Conservation (phyloP, 768 basidiomycete genomes). For the Leccinum variicolor region DNA sequence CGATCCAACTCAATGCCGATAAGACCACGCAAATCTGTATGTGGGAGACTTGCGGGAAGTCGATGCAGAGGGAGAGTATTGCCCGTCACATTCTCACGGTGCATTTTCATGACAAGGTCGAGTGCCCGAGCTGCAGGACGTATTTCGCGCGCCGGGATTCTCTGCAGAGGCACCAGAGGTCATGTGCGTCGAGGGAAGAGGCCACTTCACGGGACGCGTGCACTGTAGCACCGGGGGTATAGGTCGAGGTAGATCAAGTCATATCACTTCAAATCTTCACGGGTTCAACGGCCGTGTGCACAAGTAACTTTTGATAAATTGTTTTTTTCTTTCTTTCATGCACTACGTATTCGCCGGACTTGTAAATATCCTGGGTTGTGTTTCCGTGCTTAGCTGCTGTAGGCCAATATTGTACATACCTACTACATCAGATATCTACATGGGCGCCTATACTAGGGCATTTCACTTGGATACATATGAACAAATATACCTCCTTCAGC, state of each 20-base stretch:
- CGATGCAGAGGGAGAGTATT: conserved; percentile 26
- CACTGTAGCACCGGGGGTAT: background rate
- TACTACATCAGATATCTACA: background rate
- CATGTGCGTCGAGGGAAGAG: conserved; percentile 5
- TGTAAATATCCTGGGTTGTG: too few relatives aligned
- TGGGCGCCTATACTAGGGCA: background rate
- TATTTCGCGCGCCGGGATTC: conserved; percentile 26
- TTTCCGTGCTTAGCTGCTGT: background rate
- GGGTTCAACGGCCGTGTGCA: too few relatives aligned
- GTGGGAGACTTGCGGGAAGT: conserved; percentile 16
- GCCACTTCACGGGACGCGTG: background rate
- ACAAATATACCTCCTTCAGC: background rate
- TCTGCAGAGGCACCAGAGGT: conserved; percentile 20
- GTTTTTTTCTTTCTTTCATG: background rate
- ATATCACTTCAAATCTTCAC: too few relatives aligned
- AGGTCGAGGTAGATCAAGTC: background rate
- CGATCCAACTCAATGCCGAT: conserved; percentile 6
- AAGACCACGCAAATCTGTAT: conserved; percentile 6
- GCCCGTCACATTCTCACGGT: conserved; percentile 23
- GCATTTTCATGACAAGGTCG: conserved; percentile 19
- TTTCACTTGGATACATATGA: background rate
- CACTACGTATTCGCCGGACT: too few relatives aligned
- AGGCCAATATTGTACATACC: background rate
- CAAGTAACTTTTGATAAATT: too few relatives aligned
- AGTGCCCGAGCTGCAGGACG: conserved; percentile 15